These are phyloP conservation scores for Monosporascus sp. DNA, from an alignment of 2,329 filamentous ascomycete species.

Conservation along the genomic window DNA sequence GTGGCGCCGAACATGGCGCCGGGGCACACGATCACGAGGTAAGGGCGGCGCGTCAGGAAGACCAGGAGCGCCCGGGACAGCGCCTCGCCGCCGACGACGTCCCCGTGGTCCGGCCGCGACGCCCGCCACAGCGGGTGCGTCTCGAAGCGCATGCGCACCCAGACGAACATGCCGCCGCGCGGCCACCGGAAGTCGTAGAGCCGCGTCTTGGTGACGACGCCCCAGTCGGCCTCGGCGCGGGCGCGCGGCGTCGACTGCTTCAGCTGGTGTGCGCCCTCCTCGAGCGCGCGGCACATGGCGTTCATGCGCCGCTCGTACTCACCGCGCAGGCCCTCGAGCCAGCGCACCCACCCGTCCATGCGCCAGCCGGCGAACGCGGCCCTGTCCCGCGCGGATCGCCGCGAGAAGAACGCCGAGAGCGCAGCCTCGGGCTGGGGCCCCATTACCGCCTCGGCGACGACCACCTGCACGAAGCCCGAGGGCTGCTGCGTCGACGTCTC, in stretches of 20 bases:
- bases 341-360: conserved; percentile 81
- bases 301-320: conserved; percentile 83
- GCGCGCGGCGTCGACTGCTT: conserved; percentile 52
- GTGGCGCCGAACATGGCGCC: conserved; percentile 71
- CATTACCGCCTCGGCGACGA: conserved; percentile 72
- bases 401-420: conserved; percentile 34
- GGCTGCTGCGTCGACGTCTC: conserved; percentile 79
- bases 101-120: conserved; percentile 8
- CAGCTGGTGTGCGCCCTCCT: conserved; percentile 60
- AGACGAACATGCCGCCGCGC: conserved; percentile 87
- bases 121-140: conserved; percentile 61
- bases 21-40: conserved; percentile 63
- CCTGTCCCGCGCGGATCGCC: conserved; percentile 42
- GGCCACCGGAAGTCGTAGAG: conserved; percentile 77
- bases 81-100: conserved; percentile 45
- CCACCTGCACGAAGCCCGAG: conserved; percentile 81
- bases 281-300: conserved; percentile 68
- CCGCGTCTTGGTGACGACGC: conserved; percentile 66
- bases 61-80: conserved; percentile 66
- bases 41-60: conserved; percentile 62
- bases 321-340: conserved; percentile 79
- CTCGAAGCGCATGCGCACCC: conserved; percentile 68
- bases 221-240: conserved; percentile 57
- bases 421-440: conserved; percentile 56
- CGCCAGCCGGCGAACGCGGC: conserved; percentile 60